Base-by-base conservation (phyloP, 495 filamentous ascomycete species). In the Aspergillus cavernicola region DNA sequence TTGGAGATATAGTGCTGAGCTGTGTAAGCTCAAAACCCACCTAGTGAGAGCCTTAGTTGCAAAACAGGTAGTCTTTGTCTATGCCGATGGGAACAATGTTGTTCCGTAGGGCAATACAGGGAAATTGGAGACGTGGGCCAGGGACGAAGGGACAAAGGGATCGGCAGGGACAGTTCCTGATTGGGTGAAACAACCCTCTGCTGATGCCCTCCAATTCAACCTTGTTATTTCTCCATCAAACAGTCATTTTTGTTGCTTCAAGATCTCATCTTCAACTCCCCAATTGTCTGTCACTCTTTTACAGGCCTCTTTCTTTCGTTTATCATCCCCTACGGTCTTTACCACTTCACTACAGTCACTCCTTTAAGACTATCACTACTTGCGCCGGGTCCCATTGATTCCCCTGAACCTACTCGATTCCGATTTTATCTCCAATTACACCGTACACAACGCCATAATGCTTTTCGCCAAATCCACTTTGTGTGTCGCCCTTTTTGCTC, bases 401-500 rank as follows among this genome's bases (percentile, higher is more conserved):
- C 28, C 51, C 41, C 46, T 50, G 40, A 49, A 29, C 39, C 26
- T 13, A 35, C 13, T 39, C n/a, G 10, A 32, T 23, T 6, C 16
- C 15, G 16, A 11, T 32, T 6, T 13, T 16, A 48, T 39, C n/a
- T 24, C 33, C 50, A 2, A 56, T 19, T 49, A 19, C 18, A 23
- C 20, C 16, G 31, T 31, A 19, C 41, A 38, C 22, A 39, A 53
- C 54, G 39, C 46, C 62, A 67, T 18, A 37, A 74, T 74, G 71
- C 43, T 71, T 45, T 69, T 72, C 63, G 57, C 64, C 38, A 69
- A 72, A 53, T 67, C 64, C 22, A 59, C 67, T 53, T 16, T 74
- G 51, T 48, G 57, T 46, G 40, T 69, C 38, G 64, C 68, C 50
- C 52, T 71, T 38, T 46, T 72, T 40, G 69, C 69, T 40, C 60